A percentile compares a stretch with the other conserved stretches of the same genome.
Conservation (phyloP, 2,329 filamentous ascomycete species). For the Neofusicoccum kwambonambiense region DNA sequence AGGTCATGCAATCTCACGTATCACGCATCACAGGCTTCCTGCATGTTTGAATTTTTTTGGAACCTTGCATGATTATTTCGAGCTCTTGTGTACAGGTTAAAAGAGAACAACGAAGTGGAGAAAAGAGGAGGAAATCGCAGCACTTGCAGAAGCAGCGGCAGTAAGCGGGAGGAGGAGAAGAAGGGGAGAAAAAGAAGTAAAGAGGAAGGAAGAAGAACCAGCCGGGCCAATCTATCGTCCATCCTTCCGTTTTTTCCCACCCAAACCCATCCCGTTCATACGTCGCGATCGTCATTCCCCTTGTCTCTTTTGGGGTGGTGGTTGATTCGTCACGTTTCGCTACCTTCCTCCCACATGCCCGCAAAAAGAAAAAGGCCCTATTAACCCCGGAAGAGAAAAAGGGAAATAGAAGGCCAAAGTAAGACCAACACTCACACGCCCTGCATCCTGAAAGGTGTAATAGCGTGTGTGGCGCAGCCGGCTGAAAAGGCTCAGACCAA, state of each 20-base stretch:
- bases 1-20: no score
- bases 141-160: not conserved
- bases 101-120: not conserved
- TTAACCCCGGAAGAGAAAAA: not conserved
- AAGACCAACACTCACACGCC: not conserved
- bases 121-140: slow-evolving; percentile 6
- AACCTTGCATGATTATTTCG: slow-evolving; percentile 12
- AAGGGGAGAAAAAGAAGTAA: not conserved
- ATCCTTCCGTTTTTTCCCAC: not conserved
- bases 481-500: not conserved
- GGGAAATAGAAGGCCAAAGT: not conserved
- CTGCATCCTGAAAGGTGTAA: not conserved
- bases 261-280: not conserved
- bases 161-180: no score
- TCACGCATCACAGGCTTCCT: no score
- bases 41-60: not conserved
- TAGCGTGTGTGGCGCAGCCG: not conserved
- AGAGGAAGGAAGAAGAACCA: not conserved
- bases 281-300: not conserved
- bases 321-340: slow-evolving; percentile 1
- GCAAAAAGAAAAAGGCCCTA: not conserved
- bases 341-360: not conserved
- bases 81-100: slow-evolving; percentile 9
- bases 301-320: not conserved
- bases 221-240: not conserved